Conservation (phyloP, 306 rosid species). For the Betula pendula region DNA sequence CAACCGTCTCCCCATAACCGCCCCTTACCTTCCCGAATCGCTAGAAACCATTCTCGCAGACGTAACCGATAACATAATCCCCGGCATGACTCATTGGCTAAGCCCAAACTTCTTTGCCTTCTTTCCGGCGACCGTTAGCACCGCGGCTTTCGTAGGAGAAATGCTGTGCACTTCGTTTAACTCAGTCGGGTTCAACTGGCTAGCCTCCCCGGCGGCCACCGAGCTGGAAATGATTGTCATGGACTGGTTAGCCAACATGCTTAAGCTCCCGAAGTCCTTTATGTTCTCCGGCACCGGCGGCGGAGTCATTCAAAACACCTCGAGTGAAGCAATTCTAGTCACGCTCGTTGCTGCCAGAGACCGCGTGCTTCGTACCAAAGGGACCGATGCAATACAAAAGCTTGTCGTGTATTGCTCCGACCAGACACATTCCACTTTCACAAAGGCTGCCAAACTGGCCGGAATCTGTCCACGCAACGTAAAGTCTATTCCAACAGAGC, state of each 20-base stretch:
- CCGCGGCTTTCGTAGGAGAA: conserved; percentile 61
- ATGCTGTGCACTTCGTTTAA: conserved; percentile 54
- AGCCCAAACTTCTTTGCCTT: conserved; percentile 61
- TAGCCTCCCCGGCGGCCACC: conserved; percentile 63
- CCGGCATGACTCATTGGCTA: conserved; percentile 68
- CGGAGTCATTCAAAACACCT: conserved; percentile 57
- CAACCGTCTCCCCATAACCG: conserved; percentile 30
- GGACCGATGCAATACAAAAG: conserved; percentile 11
- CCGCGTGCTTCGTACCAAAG: conserved; percentile 16
- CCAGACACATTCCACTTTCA: conserved; percentile 59
- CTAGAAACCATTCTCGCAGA: conserved; percentile 54
- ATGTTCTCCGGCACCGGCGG: conserved; percentile 48
- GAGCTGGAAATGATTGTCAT: conserved; percentile 62
- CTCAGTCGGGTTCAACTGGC: conserved; percentile 66
- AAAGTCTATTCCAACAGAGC: conserved; percentile 33
- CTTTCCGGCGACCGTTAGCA: conserved; percentile 50
- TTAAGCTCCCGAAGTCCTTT: conserved; percentile 43
- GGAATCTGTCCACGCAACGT: conserved; percentile 45
- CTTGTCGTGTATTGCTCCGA: conserved; percentile 70
- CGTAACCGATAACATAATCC: conserved; percentile 43
- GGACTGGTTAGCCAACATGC: conserved; percentile 63
- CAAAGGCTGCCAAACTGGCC: conserved; percentile 51
- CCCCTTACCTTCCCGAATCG: conserved; percentile 50
- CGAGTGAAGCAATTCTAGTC: conserved; percentile 59
- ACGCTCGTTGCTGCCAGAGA: conserved; percentile 64